Conservation (phyloP, 2,329 filamentous ascomycete species). For the Nemania sp. region DNA sequence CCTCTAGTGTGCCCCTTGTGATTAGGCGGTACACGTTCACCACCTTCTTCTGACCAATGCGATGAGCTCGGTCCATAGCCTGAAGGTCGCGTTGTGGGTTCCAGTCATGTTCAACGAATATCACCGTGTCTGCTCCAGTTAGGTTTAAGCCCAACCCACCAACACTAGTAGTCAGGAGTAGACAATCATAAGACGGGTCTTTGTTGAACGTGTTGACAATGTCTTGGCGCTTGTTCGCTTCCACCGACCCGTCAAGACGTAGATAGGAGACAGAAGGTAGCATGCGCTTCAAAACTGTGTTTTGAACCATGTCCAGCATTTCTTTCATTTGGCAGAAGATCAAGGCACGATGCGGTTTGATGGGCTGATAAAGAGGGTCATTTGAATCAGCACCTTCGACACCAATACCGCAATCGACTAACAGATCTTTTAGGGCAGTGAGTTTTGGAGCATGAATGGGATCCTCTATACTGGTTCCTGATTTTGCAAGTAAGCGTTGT, state of each 20-base stretch:
- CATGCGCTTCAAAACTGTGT: slow-evolving; percentile 88
- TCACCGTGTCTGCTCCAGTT: slow-evolving; percentile 97
- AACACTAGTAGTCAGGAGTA: slow-evolving; percentile 93
- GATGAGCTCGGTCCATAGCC: slow-evolving; percentile 98
- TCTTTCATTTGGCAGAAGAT: slow-evolving; percentile 99
- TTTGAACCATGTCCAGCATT: slow-evolving; percentile 99
- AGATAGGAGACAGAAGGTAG: slow-evolving; percentile 94
- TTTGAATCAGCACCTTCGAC: slow-evolving; percentile 72
- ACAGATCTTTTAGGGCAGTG: slow-evolving; percentile 85
- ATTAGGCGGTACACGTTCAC: slow-evolving; percentile 98
- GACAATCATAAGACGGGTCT: slow-evolving; percentile 94
- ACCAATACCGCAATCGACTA: slow-evolving; percentile 99
- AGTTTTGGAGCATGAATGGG: slow-evolving; percentile 92
- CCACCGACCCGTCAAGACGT: slow-evolving; percentile 92
- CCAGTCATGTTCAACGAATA: slow-evolving; percentile 99
- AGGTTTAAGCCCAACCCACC: slow-evolving; percentile 94
- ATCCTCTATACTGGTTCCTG: slow-evolving; percentile 86
- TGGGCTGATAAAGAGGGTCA: slow-evolving; percentile 78
- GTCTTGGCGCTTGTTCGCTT: slow-evolving; percentile 92
- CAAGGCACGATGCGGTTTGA: slow-evolving; percentile 94
- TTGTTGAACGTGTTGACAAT: slow-evolving; percentile 99
- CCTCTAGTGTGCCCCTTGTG: slow-evolving; percentile 93
- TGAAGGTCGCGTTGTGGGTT: slow-evolving; percentile 99
- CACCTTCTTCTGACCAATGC: slow-evolving; percentile 99
- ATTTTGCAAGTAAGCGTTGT: slow-evolving; percentile 80